These are phyloP conservation scores for Uromyces viciae-fabae DNA, from an alignment of 1,284 basidiomycete genomes.

Conservation along the genomic window DNA sequence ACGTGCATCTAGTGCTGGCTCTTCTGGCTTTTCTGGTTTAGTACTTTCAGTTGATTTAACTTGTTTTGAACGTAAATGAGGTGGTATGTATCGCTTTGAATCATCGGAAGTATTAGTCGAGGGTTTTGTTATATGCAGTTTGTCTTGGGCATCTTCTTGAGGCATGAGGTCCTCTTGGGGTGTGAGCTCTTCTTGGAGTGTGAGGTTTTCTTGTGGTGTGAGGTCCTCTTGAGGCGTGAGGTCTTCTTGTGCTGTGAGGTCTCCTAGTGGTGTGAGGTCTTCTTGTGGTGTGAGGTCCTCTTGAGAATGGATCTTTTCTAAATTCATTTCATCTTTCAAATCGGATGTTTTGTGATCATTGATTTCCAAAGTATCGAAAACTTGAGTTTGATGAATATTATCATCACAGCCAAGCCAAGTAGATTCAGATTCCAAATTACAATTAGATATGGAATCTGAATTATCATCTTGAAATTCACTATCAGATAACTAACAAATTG, in stretches of 20 bases:
- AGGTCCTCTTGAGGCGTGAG: no score
- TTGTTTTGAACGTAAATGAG: conserved; percentile 34
- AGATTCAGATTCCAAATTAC: conserved; percentile 11
- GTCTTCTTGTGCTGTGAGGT: not conserved
- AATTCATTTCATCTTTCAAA: not conserved
- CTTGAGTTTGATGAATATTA: not conserved
- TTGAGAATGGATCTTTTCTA: not conserved
- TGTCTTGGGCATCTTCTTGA: no score
- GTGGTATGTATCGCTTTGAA: conserved; percentile 30
- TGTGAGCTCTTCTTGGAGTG: not conserved
- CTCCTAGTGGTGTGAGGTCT: not conserved
- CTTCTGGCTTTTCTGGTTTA: not conserved
- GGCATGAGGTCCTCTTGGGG: no score
- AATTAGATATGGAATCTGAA: not conserved
- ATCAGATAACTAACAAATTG: not conserved
- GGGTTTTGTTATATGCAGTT: no score
- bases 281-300: not conserved
- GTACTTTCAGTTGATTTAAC: not conserved
- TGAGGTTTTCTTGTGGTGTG: no score
- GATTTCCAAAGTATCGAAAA: not conserved
- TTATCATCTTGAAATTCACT: not conserved
- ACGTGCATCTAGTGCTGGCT: conserved; percentile 27
- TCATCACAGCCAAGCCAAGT: conserved; percentile 18
- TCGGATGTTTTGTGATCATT: not conserved
- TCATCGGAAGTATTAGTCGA: not conserved